Evolutionary conservation across 2,329 filamentous ascomycete species (phyloP).

Genomic region (Aspergillus glaucus): DNA sequence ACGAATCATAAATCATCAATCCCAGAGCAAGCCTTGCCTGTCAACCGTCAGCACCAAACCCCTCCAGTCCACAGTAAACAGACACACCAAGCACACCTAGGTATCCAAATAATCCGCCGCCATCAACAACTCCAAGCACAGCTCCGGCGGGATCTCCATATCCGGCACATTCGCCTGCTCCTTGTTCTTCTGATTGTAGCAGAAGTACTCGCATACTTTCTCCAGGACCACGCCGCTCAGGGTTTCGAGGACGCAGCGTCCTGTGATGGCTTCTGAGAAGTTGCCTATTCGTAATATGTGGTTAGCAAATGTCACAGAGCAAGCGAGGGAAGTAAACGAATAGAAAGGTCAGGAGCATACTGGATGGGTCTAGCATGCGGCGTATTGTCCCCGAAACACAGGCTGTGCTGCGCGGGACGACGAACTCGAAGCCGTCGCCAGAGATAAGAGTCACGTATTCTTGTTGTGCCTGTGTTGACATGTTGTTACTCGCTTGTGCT

Average conservation of each 20-base stretch:
- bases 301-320: neutral
- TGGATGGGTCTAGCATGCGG: constrained; percentile 57
- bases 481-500: constrained; percentile 2
- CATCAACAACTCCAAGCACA: constrained; percentile 60
- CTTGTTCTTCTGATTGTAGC: constrained; percentile 61
- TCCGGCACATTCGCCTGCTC: constrained; percentile 56
- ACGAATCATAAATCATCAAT: neutral
- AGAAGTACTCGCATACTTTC: constrained; percentile 65
- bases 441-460: constrained; percentile 61
- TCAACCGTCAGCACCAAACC: neutral
- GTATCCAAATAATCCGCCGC: constrained; percentile 61
- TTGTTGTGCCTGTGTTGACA: constrained; percentile 18
- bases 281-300: constrained; percentile 40
- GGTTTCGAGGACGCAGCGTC: constrained; percentile 54
- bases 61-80: neutral
- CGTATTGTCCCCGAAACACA: constrained; percentile 57
- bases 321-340: neutral
- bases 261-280: constrained; percentile 55
- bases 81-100: neutral
- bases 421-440: constrained; percentile 59
- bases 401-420: constrained; percentile 55
- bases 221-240: constrained; percentile 60
- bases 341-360: constrained; percentile 36
- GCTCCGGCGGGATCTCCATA: constrained; percentile 60
- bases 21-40: neutral